Conservation (phyloP, 139 green algal genomes). For the Nannochloris sp. region DNA sequence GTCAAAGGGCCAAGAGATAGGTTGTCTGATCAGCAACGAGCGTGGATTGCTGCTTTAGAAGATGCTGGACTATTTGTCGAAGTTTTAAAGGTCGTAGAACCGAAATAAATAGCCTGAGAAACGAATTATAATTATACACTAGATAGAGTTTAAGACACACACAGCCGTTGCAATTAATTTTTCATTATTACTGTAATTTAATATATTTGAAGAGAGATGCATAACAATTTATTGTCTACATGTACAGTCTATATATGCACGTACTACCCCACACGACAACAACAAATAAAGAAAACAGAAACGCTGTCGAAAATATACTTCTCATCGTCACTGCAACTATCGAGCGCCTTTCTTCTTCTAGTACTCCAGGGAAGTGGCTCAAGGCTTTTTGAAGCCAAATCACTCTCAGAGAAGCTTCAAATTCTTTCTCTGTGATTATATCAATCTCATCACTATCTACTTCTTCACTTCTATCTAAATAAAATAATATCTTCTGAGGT, state of each 20-base stretch:
- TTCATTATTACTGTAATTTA: background rate
- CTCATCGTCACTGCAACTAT: background rate
- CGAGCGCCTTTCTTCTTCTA: background rate
- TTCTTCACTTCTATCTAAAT: background rate
- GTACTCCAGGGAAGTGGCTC: background rate
- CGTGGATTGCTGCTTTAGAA: constrained; percentile 60
- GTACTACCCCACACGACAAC: no score
- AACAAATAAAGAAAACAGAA: background rate
- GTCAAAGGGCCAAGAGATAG: constrained; percentile 71
- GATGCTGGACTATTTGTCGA: constrained; percentile 41
- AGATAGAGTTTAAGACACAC: background rate
- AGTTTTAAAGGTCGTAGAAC: constrained; percentile 44
- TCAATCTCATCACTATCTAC: no score
- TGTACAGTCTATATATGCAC: no score
- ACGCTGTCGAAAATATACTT: background rate
- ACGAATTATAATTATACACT: background rate
- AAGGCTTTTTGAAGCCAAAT: background rate
- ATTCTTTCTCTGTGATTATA: background rate
- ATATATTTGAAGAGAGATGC: background rate
- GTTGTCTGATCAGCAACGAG: constrained; percentile 70
- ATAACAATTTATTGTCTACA: background rate
- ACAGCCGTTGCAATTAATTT: background rate
- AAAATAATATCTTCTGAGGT: background rate
- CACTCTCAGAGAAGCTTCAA: background rate
- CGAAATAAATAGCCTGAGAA: constrained; percentile 3